A percentile compares a stretch with the other conserved stretches of the same genome.
These are phyloP conservation scores for Bidens hawaiensis DNA, from an alignment of 140 eudicot genomes.

Conservation along the genomic window DNA sequence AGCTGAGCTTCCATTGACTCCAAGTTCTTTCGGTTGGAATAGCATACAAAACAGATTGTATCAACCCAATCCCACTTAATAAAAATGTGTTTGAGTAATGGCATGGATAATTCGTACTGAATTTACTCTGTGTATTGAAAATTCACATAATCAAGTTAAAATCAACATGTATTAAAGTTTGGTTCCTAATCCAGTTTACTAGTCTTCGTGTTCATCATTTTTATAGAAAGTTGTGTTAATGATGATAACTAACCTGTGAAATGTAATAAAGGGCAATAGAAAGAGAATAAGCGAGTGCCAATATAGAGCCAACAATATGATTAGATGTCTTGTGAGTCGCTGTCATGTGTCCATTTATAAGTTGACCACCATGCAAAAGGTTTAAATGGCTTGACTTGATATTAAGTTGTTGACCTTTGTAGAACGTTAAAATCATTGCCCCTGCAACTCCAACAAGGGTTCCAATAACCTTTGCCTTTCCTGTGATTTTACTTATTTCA, in stretches of 20 bases:
- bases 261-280: constrained; percentile 20
- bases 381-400: constrained; percentile 31
- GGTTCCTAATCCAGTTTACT: neutral
- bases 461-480: constrained; percentile 54
- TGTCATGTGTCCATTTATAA: constrained; percentile 19
- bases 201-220: no score
- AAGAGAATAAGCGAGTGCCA: constrained; percentile 33
- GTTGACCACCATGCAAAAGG: constrained; percentile 25
- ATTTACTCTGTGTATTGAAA: constrained; percentile 28
- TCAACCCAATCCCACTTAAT: constrained; percentile 29
- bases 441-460: constrained; percentile 44
- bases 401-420: constrained; percentile 40
- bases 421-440: constrained; percentile 62
- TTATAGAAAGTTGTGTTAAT: no score
- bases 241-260: constrained; percentile 43
- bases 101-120: constrained; percentile 44
- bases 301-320: constrained; percentile 35
- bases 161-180: neutral
- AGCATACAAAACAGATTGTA: constrained; percentile 32
- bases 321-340: constrained; percentile 18
- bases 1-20: constrained; percentile 45
- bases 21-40: constrained; percentile 28
- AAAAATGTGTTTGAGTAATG: constrained; percentile 47
- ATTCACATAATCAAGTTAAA: neutral
- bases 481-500: constrained; percentile 29